phyloP scores from a whole-genome alignment of 495 filamentous ascomycete species.

The Astrocystis sublimbata region DNA sequence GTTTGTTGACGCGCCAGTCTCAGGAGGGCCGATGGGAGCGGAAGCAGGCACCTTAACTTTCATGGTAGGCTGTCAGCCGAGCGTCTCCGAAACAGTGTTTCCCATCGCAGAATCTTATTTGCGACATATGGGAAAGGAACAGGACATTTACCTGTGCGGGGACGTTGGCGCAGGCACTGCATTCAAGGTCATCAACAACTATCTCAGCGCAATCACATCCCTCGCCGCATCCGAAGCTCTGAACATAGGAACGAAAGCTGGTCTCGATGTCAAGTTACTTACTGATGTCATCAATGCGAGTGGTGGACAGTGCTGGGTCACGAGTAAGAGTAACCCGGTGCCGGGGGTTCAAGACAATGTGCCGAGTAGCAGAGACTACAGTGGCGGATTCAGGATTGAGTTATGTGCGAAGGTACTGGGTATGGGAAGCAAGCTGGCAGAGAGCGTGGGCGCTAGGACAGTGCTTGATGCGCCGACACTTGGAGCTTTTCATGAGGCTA shows the following conservation, averaged over 20 bases:
- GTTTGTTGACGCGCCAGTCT: slow-evolving; percentile 41
- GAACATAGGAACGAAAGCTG: slow-evolving; percentile 41
- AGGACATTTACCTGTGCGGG: slow-evolving; percentile 38
- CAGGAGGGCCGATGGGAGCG: slow-evolving; percentile 46
- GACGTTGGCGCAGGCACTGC: slow-evolving; percentile 38
- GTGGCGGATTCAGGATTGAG: slow-evolving; percentile 44
- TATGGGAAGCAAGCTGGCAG: slow-evolving; percentile 29
- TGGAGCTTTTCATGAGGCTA: slow-evolving; percentile 28
- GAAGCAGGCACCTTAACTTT: slow-evolving; percentile 50
- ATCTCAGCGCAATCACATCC: slow-evolving; percentile 41
- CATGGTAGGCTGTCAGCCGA: slow-evolving; percentile 32
- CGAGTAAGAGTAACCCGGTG: slow-evolving; percentile 40
- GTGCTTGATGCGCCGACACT: slow-evolving; percentile 29
- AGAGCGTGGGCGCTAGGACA: slow-evolving; percentile 31
- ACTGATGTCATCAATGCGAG: slow-evolving; percentile 40
- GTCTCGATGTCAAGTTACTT: slow-evolving; percentile 39
- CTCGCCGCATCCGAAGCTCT: slow-evolving; percentile 44
- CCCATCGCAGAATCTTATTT: slow-evolving; percentile 22
- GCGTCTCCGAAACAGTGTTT: slow-evolving; percentile 15
- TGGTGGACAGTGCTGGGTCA: slow-evolving; percentile 43
- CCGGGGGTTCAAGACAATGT: slow-evolving; percentile 38
- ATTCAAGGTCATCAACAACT: slow-evolving; percentile 48
- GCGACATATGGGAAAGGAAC: slow-evolving; percentile 30
- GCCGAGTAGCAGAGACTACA: slow-evolving; percentile 41
- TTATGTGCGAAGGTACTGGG: slow-evolving; percentile 35